Evolutionary conservation across 805 yeast species (phyloP), one percentile per base, ranked within the genome.

Genomic region (Ogataea pini): DNA sequence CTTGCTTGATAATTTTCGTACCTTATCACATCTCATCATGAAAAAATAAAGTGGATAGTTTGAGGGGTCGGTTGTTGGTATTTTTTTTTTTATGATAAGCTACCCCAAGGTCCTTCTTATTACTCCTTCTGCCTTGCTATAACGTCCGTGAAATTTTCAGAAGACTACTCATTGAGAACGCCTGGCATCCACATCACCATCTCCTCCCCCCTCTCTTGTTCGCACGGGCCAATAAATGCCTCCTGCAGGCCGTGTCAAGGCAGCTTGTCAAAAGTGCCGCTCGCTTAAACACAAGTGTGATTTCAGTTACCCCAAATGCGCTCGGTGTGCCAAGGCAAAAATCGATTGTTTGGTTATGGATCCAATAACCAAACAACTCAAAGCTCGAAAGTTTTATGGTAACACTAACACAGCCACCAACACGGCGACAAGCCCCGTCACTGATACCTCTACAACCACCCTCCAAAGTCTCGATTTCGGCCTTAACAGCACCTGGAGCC

Each of bases 231-330:
- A 28, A 5, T 28, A 10, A 10, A 54, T 54, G 59, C 55, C 52
- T 13, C 50, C 57, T 6, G 28, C 49, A 34, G 24, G 22, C 3
- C 42, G 60, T 33, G 55, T 46, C 6, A 44, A 47, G 33, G 53
- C 50, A 5, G 63, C 62, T n/a, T 59, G 63, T 42, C 54, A 55
- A 33, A 56, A 55, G 36, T 59, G 63, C 44, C 56, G 61, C 7
- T 46, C 59, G 4, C 40, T 58, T 25, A 59, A 59, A 45, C 60
- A 58, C 44, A 58, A 50, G 37, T 59, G 63, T 37, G 63, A 59
- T 31, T 56, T 53, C 39, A 39, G 22, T 17, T 59, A 46, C 32
- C 63, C 63, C 3, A 53, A 47, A n/a, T 59, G 63, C 36, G 48
- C 60, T 7, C 50, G 61, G 5, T 59, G 63, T 29, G 48, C 31